Base-by-base conservation (phyloP, 495 filamentous ascomycete species). In the Neurospora sp. region DNA sequence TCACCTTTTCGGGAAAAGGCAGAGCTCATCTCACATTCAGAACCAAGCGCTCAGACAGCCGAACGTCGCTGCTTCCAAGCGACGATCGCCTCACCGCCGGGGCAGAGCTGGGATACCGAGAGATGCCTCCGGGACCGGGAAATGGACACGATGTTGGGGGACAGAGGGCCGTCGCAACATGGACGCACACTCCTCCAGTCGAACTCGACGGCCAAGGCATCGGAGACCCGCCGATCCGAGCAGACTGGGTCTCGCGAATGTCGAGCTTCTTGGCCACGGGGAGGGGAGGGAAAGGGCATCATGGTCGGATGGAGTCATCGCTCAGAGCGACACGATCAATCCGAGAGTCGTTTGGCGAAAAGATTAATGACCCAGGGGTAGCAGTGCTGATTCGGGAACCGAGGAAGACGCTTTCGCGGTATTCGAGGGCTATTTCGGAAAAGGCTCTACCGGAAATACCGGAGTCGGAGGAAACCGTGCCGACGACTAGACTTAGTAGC, bases 321-420 rank as follows among this genome's bases (percentile, higher is more conserved):
- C 70, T 35, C 8, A 39, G 68, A n/a, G 38, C 39, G 9, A 42
- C 35, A 44, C 31, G n/a, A 72, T 70, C 72, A 9, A 53, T 77
- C 11, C 69, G 77, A 14, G 77, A 79, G 66, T 79, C 77, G 40
- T 79, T 79, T 59, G 77, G 77, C 35, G 77, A 79, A 48, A 79
- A 79, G 48, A 53, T 74, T 40, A 79, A 79, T 14, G 77, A 79
- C 35, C 77, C 77, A 1, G 77, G 74, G 3, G 68, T 75, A 16
- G 73, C 69, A 2, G 42, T 79, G 44, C n/a, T 70, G 9, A 40
- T 66, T 66, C 53, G 7, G 53, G 53, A 74, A n/a, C 59, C 75
- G 20, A 73, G 10, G 1, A 75, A 73, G 27, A 71, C 73, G 20
- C 70, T 44, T 14, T 38, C 73, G 14, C 73, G 72, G 1, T 59